These are phyloP conservation scores for Myriangium duriaei DNA, from an alignment of 2,329 filamentous ascomycete species.

Conservation along the genomic window DNA sequence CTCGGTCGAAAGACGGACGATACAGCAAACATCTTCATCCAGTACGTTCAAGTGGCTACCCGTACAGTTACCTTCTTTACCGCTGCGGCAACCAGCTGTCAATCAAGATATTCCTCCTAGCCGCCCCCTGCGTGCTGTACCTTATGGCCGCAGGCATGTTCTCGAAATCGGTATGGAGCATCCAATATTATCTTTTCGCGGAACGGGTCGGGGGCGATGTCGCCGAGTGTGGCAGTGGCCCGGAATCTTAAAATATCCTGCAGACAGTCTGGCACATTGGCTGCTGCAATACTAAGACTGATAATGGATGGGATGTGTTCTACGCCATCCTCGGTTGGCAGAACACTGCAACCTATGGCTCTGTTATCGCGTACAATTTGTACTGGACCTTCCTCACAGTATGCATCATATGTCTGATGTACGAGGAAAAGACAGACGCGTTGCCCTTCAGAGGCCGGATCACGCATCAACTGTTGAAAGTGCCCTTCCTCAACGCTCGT, in stretches of 20 bases:
- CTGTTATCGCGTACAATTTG: conserved; percentile 77
- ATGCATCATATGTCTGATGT: conserved; percentile 52
- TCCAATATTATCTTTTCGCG: conserved; percentile 59
- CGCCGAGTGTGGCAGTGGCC: conserved; percentile 49
- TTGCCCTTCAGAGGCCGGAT: too few relatives aligned
- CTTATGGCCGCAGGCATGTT: conserved; percentile 74
- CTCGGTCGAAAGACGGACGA: too few relatives aligned
- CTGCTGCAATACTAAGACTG: conserved; percentile 61
- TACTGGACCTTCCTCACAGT: conserved; percentile 69
- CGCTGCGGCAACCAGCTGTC: conserved; percentile 54
- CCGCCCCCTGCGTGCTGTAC: conserved; percentile 72
- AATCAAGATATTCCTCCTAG: conserved; percentile 64
- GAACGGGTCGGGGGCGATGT: conserved; percentile 50
- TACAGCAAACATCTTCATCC: too few relatives aligned
- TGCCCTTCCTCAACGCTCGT: too few relatives aligned
- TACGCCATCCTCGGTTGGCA: conserved; percentile 78
- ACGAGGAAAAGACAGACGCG: too few relatives aligned
- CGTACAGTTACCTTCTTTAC: too few relatives aligned
- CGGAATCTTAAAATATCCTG: conserved; percentile 68
- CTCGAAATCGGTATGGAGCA: conserved; percentile 61
- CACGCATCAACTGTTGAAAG: too few relatives aligned
- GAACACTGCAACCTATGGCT: conserved; percentile 79
- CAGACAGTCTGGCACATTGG: conserved; percentile 75
- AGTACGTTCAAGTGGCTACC: too few relatives aligned
- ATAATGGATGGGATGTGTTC: conserved; percentile 75